These are phyloP conservation scores for Bacidia gigantensis DNA, from an alignment of 495 filamentous ascomycete genomes.

Conservation along the genomic window DNA sequence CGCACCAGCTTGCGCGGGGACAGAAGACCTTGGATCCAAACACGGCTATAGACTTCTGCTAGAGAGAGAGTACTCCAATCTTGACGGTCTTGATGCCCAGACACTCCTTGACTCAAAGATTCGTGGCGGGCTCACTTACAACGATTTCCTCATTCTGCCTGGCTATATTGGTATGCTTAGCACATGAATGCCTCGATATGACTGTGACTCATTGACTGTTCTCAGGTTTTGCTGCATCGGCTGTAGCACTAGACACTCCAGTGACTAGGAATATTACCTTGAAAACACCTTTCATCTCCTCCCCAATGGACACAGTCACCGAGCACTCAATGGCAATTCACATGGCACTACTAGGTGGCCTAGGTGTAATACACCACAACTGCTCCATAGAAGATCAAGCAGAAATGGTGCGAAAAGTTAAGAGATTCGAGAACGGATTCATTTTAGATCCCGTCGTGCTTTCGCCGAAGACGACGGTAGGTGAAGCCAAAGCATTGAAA, in stretches of 20 bases:
- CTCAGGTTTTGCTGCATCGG: slow-evolving; percentile 73
- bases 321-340: slow-evolving; percentile 99
- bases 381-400: slow-evolving; percentile 90
- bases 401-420: slow-evolving; percentile 98
- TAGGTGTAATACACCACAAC: slow-evolving; percentile 98
- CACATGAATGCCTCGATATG: background rate
- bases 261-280: slow-evolving; percentile 87
- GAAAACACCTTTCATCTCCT: slow-evolving; percentile 90
- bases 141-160: slow-evolving; percentile 56
- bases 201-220: slow-evolving; percentile 37
- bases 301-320: slow-evolving; percentile 98
- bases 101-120: slow-evolving; percentile 74
- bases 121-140: slow-evolving; percentile 81
- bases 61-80: slow-evolving; percentile 51
- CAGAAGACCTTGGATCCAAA: slow-evolving; percentile 39
- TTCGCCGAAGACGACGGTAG: slow-evolving; percentile 72
- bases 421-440: slow-evolving; percentile 98
- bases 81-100: slow-evolving; percentile 74
- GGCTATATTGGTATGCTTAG: slow-evolving; percentile 56
- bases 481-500: slow-evolving; percentile 82
- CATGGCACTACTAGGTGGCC: slow-evolving; percentile 90
- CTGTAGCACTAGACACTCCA: slow-evolving; percentile 75
- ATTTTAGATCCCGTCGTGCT: slow-evolving; percentile 94
- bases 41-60: slow-evolving; percentile 67
- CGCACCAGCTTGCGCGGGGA: slow-evolving; percentile 27